Base-by-base conservation (phyloP, 2,329 filamentous ascomycete genomes). In the Fusarium humuli region DNA sequence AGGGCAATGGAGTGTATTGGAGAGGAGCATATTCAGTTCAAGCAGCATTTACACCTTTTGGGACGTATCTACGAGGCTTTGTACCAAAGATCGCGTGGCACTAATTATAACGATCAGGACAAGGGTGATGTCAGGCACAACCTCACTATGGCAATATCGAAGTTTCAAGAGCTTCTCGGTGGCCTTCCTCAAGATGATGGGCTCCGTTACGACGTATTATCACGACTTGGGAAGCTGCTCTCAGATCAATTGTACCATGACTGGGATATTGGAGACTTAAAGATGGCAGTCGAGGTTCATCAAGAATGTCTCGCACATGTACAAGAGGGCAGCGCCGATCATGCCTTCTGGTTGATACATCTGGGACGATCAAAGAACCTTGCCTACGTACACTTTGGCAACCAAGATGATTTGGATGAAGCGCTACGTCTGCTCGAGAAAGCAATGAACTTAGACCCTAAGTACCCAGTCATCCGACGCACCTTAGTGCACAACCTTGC, bases 51-150 rank as follows among this genome's bases (percentile, higher is more conserved):
- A 1, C 23, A 29, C 8, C 30, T 57, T 11, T 16, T 57, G 5
- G 54, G n/a, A 1, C 8, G 44, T 4, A 50, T 45, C 2, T 11
- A 57, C 2, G 44, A 57, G 3, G n/a, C 13, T 0, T 40, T 37
- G 30, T 57, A 57, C n/a, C 27, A 57, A 32, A 40, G 44, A 2
- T 40, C 44, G 1, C 34, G 48, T 27, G 7, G 7, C 9, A 3
- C 13, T 3, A 8, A 40, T 3, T 6, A 4, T 1, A 3, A 3
- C 1, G 44, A 50, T 22, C 14, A n/a, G 3, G 30, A 37, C 1
- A 20, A 23, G 13, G 27, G 22, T 0, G 23, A n/a, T 3, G n/a
- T n/a, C 0, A 23, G 27, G 0, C 2, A 2, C 5, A 9, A 57
- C 14, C 54, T 57, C 2, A 22, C 10, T 4, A 40, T n/a, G 30